Base-by-base conservation (phyloP, 2,329 filamentous ascomycete genomes). In the Aspergillus viridinutans region DNA sequence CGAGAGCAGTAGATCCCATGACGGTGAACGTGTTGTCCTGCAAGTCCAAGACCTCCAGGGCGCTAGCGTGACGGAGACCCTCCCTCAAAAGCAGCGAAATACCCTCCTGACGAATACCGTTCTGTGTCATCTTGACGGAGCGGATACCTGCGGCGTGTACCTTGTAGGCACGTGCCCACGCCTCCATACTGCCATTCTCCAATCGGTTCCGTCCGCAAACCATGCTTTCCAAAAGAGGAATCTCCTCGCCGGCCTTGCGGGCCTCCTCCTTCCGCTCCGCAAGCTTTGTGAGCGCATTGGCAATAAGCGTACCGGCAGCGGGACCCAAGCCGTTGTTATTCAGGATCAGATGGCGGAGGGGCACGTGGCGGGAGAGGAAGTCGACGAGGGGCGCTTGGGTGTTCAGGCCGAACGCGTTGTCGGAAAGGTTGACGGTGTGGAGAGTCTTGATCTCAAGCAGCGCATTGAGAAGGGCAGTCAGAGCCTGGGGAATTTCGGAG, bases 281-380 rank as follows among this genome's bases (percentile, higher is more conserved):
- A 42, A 99, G 86, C 61, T 86, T 83, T 21, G 86, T 88, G 54
- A 99, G 86, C 6, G 94, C 90, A 71, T 97, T 87, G 51, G 93
- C 94, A 66, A 99, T 87, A 54, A 94, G 81, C 49, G 90, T 90
- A 57, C 94, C 94, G 9, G 93, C 93, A 60, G 92, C 88, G 23
- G 94, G 94, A 12, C 94, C 94, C 40, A 99, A 85, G 28, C 94
- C 94, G 75, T 99, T 99, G 82, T 99, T 99, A 82, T 97, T 97
- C 57, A 99, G 86, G 76, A 95, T 91, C 28, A 99, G 85, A 75
- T 97, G 92, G 75, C 92, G 92, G 45, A 99, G 86, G 2, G 94
- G 93, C 3, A 90, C 85, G 77, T 97, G 93, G 57, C 87, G 83
- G 55, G 90, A 87, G 60, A 99, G 85, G 79, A 99, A 99, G 58